Evolutionary conservation across 225 moss, liverwort and hornwort genomes (phyloP).

Genomic region (Asterella californica): DNA sequence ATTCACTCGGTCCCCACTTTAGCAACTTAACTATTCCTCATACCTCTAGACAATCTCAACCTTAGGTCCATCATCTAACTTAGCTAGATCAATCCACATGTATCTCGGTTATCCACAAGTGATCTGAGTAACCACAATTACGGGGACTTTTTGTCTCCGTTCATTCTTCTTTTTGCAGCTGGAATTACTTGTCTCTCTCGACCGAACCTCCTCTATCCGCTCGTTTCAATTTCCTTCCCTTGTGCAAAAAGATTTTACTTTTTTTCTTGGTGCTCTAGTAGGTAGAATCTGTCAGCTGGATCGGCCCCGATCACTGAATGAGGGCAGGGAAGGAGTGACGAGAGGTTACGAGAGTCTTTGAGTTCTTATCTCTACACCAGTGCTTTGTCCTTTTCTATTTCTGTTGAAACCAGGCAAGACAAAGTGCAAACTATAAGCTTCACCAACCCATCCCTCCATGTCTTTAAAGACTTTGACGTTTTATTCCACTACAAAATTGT

Average conservation of each 20-base stretch:
- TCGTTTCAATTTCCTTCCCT: not conserved
- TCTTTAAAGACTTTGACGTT: no score
- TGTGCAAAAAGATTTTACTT: not conserved
- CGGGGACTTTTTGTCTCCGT: not conserved
- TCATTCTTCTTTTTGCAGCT: conserved; percentile 3
- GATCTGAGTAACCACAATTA: not conserved
- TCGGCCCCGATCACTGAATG: no score
- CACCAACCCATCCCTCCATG: no score
- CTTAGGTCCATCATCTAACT: conserved; percentile 3
- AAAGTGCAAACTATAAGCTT: no score
- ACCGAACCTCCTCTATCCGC: conserved; percentile 1
- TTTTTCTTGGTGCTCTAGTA: not conserved
- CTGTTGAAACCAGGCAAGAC: no score
- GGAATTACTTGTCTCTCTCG: not conserved
- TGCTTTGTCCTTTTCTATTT: no score
- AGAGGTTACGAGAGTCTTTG: no score
- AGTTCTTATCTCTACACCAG: no score
- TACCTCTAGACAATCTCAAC: not conserved
- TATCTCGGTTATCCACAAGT: conserved; percentile 11
- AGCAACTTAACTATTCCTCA: not conserved
- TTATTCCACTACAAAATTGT: no score
- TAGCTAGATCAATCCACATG: not conserved
- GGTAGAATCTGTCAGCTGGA: no score
- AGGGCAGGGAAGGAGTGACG: no score
- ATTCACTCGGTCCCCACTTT: not conserved